Conservation (phyloP, 1,284 basidiomycete species). For the Volvariella volvacea region DNA sequence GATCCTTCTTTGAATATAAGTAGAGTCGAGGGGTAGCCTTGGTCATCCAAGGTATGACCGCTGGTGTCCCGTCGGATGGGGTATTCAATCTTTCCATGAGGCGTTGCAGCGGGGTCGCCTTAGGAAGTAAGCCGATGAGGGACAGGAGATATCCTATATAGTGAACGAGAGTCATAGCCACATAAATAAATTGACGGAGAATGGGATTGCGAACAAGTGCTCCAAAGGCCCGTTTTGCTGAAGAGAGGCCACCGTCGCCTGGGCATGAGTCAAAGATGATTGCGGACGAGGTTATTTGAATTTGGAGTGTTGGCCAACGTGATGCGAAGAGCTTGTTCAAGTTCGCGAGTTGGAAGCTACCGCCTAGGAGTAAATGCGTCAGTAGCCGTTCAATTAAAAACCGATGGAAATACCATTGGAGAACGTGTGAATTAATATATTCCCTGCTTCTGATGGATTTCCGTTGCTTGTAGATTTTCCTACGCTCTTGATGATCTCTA, state of each 20-base stretch:
- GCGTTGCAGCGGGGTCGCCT: neutral
- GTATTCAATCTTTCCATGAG: constrained; percentile 6
- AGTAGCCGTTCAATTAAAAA: neutral
- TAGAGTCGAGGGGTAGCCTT: constrained; percentile 42
- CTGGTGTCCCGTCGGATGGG: constrained; percentile 5
- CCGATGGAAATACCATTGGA: constrained; percentile 40
- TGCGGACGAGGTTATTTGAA: constrained; percentile 19
- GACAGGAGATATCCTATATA: neutral
- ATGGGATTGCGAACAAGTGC: constrained; percentile 29
- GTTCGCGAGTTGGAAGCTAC: constrained; percentile 31
- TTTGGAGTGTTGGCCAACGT: constrained; percentile 12
- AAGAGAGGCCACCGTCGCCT: constrained; percentile 23
- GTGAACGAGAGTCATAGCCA: constrained; percentile 9
- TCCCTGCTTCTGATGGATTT: neutral
- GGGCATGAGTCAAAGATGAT: constrained; percentile 50
- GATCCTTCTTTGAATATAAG: constrained; percentile 44
- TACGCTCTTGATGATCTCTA: neutral
- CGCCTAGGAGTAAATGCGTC: constrained; percentile 29
- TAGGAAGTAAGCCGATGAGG: constrained; percentile 1
- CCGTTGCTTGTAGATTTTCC: no score
- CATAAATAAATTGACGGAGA: constrained; percentile 16
- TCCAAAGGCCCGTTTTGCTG: constrained; percentile 32
- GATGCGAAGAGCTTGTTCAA: constrained; percentile 29
- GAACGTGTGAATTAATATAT: constrained; percentile 44
- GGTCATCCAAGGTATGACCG: constrained; percentile 40